Evolutionary conservation across 805 yeast genomes (phyloP).

Genomic region (Cyberlindnera xishuangbannaensis): DNA sequence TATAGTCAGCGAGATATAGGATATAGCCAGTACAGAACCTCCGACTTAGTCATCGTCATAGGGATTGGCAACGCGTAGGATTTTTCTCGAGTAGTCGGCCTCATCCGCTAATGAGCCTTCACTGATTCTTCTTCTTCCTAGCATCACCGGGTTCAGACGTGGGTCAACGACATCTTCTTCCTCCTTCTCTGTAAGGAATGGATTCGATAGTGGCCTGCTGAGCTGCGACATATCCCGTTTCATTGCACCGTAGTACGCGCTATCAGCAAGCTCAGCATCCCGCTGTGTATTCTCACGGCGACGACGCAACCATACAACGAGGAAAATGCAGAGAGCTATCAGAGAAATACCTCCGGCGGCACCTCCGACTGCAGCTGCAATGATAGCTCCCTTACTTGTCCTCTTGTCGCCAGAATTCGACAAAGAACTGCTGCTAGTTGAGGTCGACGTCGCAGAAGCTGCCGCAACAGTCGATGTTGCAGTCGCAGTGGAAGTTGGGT

Average conservation of each 20-base stretch:
- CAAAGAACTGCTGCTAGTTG: slow-evolving; percentile 19
- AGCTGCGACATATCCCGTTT: slow-evolving; percentile 37
- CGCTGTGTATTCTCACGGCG: slow-evolving; percentile 30
- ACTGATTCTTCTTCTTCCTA: slow-evolving; percentile 77
- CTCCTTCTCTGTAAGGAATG: slow-evolving; percentile 61
- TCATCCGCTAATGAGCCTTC: slow-evolving; percentile 88
- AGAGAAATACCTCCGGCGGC: slow-evolving; percentile 54
- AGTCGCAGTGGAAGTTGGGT: slow-evolving; percentile 15
- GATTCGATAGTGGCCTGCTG: slow-evolving; percentile 32
- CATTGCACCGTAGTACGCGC: slow-evolving; percentile 52
- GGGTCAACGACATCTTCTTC: slow-evolving; percentile 50
- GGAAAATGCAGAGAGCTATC: slow-evolving; percentile 34
- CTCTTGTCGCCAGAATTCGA: neutral
- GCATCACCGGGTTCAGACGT: slow-evolving; percentile 65
- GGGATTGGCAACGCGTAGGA: slow-evolving; percentile 84
- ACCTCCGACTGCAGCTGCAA: slow-evolving; percentile 60
- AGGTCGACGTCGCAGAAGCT: slow-evolving; percentile 21
- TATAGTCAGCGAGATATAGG: neutral
- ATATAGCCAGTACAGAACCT: neutral
- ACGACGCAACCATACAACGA: slow-evolving; percentile 34
- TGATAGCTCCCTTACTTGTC: slow-evolving; percentile 22
- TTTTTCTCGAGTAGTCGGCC: slow-evolving; percentile 73
- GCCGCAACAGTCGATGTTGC: slow-evolving; percentile 6
- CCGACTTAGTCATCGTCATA: slow-evolving; percentile 37
- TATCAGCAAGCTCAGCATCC: slow-evolving; percentile 46